Base-by-base conservation (phyloP, 163 green algal species). In the Coccomyxa subellipsoidea region DNA sequence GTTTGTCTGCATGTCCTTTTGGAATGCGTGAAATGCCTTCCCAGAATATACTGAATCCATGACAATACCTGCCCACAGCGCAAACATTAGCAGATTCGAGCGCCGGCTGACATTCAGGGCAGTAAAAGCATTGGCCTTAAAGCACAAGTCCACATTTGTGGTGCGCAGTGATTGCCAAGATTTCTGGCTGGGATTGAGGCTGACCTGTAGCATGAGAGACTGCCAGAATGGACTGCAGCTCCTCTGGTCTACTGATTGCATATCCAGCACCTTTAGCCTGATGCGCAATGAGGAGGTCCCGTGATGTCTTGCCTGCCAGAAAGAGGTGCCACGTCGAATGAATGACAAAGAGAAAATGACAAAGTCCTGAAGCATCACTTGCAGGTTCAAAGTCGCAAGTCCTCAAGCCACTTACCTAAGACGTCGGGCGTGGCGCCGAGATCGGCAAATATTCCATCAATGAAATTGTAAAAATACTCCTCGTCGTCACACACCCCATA, bases 41-140 rank as follows among this genome's bases (percentile, higher is more conserved):
- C 95, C 95, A 27, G 90, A 94, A 87, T 99, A 99, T 38, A 98
- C 94, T 0, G 95, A 94, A 87, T 98, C 96, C n/a, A 98, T 81
- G 8, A 98, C 78, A 9, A 93, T 59, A 76, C 88, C 87, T 90
- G 84, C 78, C 23, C 37, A 32, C 72, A 54, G 47, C 12, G 18
- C 12, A 66, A 6, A 36, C 27, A 36, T 27, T 21, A 34, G 18
- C 6, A 73, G 27, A 32, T 18, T 73, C 3, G 2, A 73, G 66
- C 66, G 10, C 27, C 4, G 7, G 7, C 31, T 18, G 27, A 7
- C 27, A 10, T 73, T 73, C 29, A 23, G 12, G 47, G 12, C 47
- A 29, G 18, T 66, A 18, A 12, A 12, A 29, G 47, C 47, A 29
- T 12, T 66, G 47, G 47, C 12, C 12, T 18, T 18, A 66, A 66